These are phyloP conservation scores for Hypomontagnella monticulosa DNA, from an alignment of 495 filamentous ascomycete genomes.

Conservation along the genomic window DNA sequence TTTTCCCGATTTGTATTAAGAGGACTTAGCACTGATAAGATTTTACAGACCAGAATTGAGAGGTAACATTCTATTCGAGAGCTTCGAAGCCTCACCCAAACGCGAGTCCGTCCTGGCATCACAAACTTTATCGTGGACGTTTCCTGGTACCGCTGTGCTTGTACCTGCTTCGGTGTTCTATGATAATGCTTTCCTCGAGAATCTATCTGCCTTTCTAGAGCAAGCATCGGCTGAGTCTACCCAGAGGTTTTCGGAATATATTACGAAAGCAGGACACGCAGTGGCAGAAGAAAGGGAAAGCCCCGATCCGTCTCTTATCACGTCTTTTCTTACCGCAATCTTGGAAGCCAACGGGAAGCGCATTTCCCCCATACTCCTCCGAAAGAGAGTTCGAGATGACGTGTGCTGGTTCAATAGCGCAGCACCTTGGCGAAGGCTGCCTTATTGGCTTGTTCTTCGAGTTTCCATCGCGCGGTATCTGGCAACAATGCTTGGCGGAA, in stretches of 20 bases:
- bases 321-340: conserved; percentile 63
- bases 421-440: conserved; percentile 64
- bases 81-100: conserved; percentile 63
- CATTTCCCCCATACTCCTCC: conserved; percentile 44
- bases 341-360: conserved; percentile 60
- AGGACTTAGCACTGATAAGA: conserved; percentile 8
- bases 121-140: conserved; percentile 59
- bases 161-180: conserved; percentile 56
- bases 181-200: conserved; percentile 55
- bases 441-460: conserved; percentile 68
- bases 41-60: conserved; percentile 15
- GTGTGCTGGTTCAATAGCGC: conserved; percentile 59
- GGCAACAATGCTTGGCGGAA: conserved; percentile 51
- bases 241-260: conserved; percentile 59
- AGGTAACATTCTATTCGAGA: conserved; percentile 55
- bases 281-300: conserved; percentile 65
- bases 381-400: conserved; percentile 68
- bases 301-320: conserved; percentile 60
- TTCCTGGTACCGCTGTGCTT: conserved; percentile 55
- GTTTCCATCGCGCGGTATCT: conserved; percentile 63
- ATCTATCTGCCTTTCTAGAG: conserved; percentile 63
- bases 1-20: conserved; percentile 6
- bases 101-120: conserved; percentile 54
- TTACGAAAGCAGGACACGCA: conserved; percentile 58
- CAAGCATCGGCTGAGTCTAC: conserved; percentile 64